Percentiles rank a stretch among this genome's conserved stretches.
phyloP scores from a whole-genome alignment of 2,329 filamentous ascomycete species.

The Atkinsonella texensis region DNA sequence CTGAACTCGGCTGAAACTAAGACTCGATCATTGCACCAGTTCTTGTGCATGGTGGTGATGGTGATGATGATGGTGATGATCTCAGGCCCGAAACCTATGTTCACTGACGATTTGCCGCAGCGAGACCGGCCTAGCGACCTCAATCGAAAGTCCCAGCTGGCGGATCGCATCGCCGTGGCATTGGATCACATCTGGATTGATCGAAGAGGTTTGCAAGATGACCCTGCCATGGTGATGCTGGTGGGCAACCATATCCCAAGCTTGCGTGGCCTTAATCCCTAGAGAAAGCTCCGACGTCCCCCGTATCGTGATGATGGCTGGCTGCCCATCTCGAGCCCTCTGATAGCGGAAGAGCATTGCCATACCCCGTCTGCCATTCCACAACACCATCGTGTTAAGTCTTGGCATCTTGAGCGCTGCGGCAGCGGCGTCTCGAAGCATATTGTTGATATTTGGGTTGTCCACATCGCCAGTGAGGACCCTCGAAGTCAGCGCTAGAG shows the following conservation, averaged over 20 bases:
- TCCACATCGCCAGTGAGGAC: constrained; percentile 5
- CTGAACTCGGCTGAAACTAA: too few relatives aligned
- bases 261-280: constrained; percentile 4
- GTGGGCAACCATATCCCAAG: not conserved
- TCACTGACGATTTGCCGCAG: too few relatives aligned
- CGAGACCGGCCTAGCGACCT: too few relatives aligned
- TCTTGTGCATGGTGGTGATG: too few relatives aligned
- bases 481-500: not conserved
- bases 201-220: too few relatives aligned
- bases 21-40: too few relatives aligned
- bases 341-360: constrained; percentile 16
- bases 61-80: too few relatives aligned
- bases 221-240: too few relatives aligned
- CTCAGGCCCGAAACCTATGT: too few relatives aligned
- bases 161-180: too few relatives aligned
- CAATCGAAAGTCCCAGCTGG: too few relatives aligned
- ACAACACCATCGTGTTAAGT: constrained; percentile 20
- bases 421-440: constrained; percentile 17
- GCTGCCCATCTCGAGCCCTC: constrained; percentile 7
- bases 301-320: constrained; percentile 13
- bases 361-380: constrained; percentile 17
- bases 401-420: constrained; percentile 17
- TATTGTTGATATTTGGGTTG: constrained; percentile 11
- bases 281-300: constrained; percentile 14
- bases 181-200: too few relatives aligned